A percentile compares a stretch with the other conserved stretches of the same genome.
Conservation (phyloP, 1,284 basidiomycete species). For the Sparassis latifolia region DNA sequence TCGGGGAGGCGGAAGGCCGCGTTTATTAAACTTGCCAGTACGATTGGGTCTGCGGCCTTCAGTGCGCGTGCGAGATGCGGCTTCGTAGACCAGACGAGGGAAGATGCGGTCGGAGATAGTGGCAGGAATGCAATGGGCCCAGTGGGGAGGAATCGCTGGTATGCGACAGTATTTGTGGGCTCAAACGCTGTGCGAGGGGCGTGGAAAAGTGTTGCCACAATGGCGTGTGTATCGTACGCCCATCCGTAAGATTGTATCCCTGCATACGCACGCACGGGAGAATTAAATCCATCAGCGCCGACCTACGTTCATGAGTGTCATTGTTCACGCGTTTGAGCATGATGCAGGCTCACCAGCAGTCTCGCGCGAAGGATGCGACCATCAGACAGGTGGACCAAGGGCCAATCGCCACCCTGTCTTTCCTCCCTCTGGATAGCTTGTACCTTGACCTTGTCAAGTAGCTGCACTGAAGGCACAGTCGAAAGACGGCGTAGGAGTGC, state of each 20-base stretch:
- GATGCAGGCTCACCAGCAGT: slow-evolving; percentile 51
- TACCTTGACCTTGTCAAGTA: slow-evolving; percentile 68
- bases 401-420: slow-evolving; percentile 56
- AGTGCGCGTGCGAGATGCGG: slow-evolving; percentile 74
- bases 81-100: slow-evolving; percentile 93
- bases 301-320: slow-evolving; percentile 43
- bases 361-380: slow-evolving; percentile 59
- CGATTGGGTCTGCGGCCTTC: slow-evolving; percentile 57
- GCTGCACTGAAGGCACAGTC: slow-evolving; percentile 35
- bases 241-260: slow-evolving; percentile 88
- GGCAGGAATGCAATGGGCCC: slow-evolving; percentile 96
- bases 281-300: slow-evolving; percentile 94
- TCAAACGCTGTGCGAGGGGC: slow-evolving; percentile 51
- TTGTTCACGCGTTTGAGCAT: neutral
- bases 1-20: slow-evolving; percentile 88
- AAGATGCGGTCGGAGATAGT: slow-evolving; percentile 71
- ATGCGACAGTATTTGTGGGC: slow-evolving; percentile 75
- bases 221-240: slow-evolving; percentile 85
- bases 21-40: slow-evolving; percentile 78
- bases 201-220: slow-evolving; percentile 87
- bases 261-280: slow-evolving; percentile 86
- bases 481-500: slow-evolving; percentile 62
- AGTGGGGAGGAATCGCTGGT: slow-evolving; percentile 92
- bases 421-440: slow-evolving; percentile 47
- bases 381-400: slow-evolving; percentile 64